Evolutionary conservation across 345 rosid species (phyloP).

Genomic region (Pistacia vera): DNA sequence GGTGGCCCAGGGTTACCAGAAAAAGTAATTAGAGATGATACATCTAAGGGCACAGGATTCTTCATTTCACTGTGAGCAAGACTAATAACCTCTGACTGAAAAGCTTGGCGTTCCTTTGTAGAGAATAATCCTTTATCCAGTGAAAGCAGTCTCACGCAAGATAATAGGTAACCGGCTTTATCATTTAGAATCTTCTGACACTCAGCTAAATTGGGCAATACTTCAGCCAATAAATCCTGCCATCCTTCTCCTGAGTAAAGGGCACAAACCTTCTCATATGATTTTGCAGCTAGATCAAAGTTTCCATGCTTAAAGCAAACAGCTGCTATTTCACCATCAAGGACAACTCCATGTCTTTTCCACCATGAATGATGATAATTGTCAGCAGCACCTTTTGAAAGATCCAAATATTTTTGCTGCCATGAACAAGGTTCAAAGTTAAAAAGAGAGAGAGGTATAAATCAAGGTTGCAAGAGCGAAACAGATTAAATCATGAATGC

Average conservation of each 20-base stretch:
- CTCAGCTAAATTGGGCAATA: conserved; percentile 90
- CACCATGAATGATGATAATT: conserved; percentile 98
- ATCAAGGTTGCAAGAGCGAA: conserved; percentile 11
- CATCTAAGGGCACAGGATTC: conserved; percentile 93
- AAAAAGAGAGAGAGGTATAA: conserved; percentile 10
- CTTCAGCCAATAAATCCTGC: conserved; percentile 95
- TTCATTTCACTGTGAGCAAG: conserved; percentile 94
- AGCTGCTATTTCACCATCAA: conserved; percentile 97
- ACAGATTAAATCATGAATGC: conserved; percentile 10
- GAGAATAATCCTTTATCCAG: conserved; percentile 84
- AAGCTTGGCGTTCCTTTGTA: conserved; percentile 85
- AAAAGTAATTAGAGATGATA: conserved; percentile 88
- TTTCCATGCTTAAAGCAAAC: conserved; percentile 87
- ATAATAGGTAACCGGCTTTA: conserved; percentile 92
- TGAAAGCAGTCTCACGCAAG: conserved; percentile 90
- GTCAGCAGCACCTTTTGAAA: conserved; percentile 96
- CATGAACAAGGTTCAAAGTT: conserved; percentile 32
- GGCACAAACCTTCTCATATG: conserved; percentile 96
- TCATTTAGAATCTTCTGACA: conserved; percentile 93
- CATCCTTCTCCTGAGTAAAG: conserved; percentile 97
- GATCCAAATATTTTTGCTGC: conserved; percentile 85
- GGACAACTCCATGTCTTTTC: conserved; percentile 98
- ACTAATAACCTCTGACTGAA: conserved; percentile 86
- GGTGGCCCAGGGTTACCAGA: conserved; percentile 93
- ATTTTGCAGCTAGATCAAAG: conserved; percentile 94